A percentile compares a stretch with the other conserved stretches of the same genome.
phyloP scores from a whole-genome alignment of 768 basidiomycete genomes.

The Tulasnella sp. region DNA sequence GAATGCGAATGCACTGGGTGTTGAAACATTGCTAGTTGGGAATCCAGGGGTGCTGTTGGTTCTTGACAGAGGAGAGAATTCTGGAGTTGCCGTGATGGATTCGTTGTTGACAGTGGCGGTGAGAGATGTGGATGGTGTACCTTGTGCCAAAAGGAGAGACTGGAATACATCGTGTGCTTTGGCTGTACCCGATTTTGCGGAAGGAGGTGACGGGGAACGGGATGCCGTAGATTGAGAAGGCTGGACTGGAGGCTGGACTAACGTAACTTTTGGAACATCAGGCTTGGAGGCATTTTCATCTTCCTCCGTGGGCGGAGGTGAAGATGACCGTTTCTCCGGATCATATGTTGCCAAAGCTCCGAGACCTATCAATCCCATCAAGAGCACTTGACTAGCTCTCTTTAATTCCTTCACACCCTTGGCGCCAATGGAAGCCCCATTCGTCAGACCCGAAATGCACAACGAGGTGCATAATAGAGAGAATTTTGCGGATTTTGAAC shows the following conservation, averaged over 20 bases:
- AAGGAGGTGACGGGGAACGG: background rate
- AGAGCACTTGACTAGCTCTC: too few species aligned
- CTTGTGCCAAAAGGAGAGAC: background rate
- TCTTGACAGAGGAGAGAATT: too few species aligned
- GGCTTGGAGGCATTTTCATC: background rate
- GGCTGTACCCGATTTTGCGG: background rate
- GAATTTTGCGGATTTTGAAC: too few species aligned
- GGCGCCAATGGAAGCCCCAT: background rate
- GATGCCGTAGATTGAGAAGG: background rate
- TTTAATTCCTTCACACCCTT: too few species aligned
- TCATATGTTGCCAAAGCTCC: background rate
- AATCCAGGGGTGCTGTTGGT: too few species aligned
- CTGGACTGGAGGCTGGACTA: background rate
- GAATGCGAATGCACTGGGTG: background rate
- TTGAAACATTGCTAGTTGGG: too few species aligned
- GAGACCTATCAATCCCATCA: background rate
- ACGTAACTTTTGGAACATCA: background rate
- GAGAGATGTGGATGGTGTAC: background rate
- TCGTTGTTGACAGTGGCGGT: too few species aligned
- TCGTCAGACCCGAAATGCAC: too few species aligned
- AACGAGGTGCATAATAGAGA: too few species aligned
- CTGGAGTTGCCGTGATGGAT: too few species aligned
- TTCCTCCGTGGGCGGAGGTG: background rate
- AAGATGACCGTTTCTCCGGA: too few species aligned
- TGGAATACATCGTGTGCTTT: background rate